Percentiles rank a stretch among this genome's conserved stretches.
phyloP scores from a whole-genome alignment of 768 basidiomycete species.

The Cystofilobasidium macerans region DNA sequence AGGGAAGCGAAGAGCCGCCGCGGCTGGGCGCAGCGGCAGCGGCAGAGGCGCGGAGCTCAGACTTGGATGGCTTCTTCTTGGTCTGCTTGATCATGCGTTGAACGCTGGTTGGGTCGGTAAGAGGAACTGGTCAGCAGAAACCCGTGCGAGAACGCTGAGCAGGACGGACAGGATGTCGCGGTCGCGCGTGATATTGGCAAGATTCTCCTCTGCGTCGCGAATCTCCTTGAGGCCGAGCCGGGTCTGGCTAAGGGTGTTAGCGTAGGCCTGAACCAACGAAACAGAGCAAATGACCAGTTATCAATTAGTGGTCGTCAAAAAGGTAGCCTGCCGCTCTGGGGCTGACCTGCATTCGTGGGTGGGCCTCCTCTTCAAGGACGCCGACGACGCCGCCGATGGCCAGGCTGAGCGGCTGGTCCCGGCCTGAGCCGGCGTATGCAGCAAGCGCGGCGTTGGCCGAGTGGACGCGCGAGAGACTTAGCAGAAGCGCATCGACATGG shows the following conservation, averaged over 20 bases:
- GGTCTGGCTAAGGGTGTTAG: slow-evolving; percentile 12
- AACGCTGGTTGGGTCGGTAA: slow-evolving; percentile 12
- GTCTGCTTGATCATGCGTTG: slow-evolving; percentile 27
- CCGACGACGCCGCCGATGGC: slow-evolving; percentile 24
- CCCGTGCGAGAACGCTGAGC: neutral
- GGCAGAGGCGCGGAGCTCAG: slow-evolving; percentile 5
- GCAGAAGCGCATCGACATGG: slow-evolving; percentile 23
- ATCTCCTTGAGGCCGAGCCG: slow-evolving; percentile 24
- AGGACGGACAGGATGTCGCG: slow-evolving; percentile 25
- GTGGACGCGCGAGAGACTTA: slow-evolving; percentile 20
- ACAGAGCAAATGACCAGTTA: neutral
- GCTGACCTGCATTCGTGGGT: slow-evolving; percentile 21
- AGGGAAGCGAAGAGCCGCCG: slow-evolving; percentile 1
- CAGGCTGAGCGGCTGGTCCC: slow-evolving; percentile 16
- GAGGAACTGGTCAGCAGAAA: neutral
- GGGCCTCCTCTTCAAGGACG: slow-evolving; percentile 20
- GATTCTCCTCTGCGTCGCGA: slow-evolving; percentile 23
- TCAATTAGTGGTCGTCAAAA: neutral
- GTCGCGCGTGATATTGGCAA: slow-evolving; percentile 23
- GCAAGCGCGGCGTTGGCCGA: slow-evolving; percentile 22
- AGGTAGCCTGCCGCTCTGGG: neutral
- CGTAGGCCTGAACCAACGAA: slow-evolving; percentile 15
- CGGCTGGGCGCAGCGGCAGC: neutral
- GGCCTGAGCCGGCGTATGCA: slow-evolving; percentile 20
- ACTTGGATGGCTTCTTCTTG: slow-evolving; percentile 26